phyloP scores from a whole-genome alignment of 371 early-diverging fungal genomes.

The Rhizopus arrhizus region DNA sequence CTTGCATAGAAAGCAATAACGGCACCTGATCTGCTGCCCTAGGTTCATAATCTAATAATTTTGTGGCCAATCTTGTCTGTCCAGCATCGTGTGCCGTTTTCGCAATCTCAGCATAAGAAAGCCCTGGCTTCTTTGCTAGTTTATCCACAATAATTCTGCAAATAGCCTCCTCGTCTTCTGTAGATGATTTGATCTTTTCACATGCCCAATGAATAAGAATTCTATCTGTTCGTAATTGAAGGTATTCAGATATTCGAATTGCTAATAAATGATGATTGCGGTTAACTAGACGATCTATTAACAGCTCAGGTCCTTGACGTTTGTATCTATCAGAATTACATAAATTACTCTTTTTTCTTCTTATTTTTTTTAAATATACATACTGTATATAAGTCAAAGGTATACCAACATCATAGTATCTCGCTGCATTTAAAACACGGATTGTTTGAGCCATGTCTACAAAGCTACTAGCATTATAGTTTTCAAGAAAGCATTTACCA shows the following conservation, averaged over 20 bases:
- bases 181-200: slow-evolving; percentile 85
- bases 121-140: slow-evolving; percentile 67
- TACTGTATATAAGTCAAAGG: slow-evolving; percentile 90
- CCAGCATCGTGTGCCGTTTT: slow-evolving; percentile 89
- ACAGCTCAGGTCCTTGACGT: slow-evolving; percentile 73
- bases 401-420: slow-evolving; percentile 83
- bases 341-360: neutral
- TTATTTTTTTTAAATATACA: neutral
- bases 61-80: slow-evolving; percentile 84
- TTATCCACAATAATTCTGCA: slow-evolving; percentile 80
- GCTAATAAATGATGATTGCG: slow-evolving; percentile 88
- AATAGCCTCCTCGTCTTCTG: slow-evolving; percentile 85
- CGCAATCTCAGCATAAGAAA: slow-evolving; percentile 91
- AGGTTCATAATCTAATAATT: slow-evolving; percentile 92
- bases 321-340: slow-evolving; percentile 59
- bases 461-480: slow-evolving; percentile 83
- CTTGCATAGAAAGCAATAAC: slow-evolving; percentile 88
- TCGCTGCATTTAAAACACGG: slow-evolving; percentile 88
- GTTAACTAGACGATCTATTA: slow-evolving; percentile 80
- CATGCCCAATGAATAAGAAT: slow-evolving; percentile 96
- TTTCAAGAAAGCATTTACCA: slow-evolving; percentile 90
- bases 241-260: slow-evolving; percentile 80
- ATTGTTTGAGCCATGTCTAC: slow-evolving; percentile 85
- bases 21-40: slow-evolving; percentile 93
- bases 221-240: slow-evolving; percentile 77